phyloP scores from a whole-genome alignment of 1,284 basidiomycete species.

The Cerrena zonata region DNA sequence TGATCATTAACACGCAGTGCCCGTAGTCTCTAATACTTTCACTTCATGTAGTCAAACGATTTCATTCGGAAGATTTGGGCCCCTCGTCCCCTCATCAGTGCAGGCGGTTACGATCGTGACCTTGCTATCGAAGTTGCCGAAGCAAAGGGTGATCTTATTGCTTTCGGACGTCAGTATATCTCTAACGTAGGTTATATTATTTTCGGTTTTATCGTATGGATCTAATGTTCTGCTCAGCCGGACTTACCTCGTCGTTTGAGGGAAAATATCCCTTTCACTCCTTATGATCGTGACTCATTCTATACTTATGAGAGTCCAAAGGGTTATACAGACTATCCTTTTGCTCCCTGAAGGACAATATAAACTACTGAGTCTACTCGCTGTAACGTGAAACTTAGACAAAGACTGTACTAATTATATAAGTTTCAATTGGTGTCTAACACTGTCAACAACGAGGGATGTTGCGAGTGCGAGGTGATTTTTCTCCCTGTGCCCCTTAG shows the following conservation, averaged over 20 bases:
- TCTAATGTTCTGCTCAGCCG: constrained; percentile 22
- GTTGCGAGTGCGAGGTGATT: no score
- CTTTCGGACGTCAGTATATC: constrained; percentile 43
- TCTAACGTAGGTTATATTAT: constrained; percentile 29
- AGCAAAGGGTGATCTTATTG: constrained; percentile 33
- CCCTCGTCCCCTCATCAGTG: constrained; percentile 25
- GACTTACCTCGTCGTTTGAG: constrained; percentile 41
- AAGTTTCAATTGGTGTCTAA: no score
- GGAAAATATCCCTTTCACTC: constrained; percentile 28
- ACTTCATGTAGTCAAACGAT: constrained; percentile 20
- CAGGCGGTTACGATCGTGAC: constrained; percentile 29
- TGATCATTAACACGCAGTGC: background rate
- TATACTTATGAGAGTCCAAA: constrained; percentile 27
- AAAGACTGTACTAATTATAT: no score
- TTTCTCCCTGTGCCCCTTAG: no score
- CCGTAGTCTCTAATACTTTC: constrained; percentile 2
- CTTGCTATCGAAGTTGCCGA: constrained; percentile 22
- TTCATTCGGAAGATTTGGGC: constrained; percentile 26
- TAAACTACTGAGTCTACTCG: no score
- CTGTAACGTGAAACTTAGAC: no score
- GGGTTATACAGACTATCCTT: constrained; percentile 36
- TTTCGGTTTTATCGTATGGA: background rate
- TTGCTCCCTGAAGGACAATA: no score
- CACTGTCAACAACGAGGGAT: no score
- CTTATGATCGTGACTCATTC: constrained; percentile 30